Base-by-base conservation (phyloP, 1,139 yeast genomes). In the Meyerozyma smithsonii region DNA sequence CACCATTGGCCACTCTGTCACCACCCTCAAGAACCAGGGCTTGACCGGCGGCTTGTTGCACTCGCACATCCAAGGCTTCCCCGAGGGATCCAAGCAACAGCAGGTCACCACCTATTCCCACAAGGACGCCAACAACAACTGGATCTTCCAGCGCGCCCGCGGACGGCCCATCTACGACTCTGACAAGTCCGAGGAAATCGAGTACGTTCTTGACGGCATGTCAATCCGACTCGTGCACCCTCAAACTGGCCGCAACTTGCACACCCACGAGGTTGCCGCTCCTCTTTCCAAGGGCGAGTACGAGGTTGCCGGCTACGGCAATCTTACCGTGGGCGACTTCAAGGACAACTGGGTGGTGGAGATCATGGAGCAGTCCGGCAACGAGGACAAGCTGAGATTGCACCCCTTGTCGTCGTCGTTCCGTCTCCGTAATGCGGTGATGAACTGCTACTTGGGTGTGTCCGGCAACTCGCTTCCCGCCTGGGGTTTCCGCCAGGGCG, bases 401-500 rank as follows among this genome's bases (percentile, higher is more conserved):
- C 98, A 92, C 64, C 95, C 97, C 33, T 74, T 94, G 59, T 84
- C 96, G 30, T 71, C 96, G 5, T 80, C 94, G 2, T 75, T 94
- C 66, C 81, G 98, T 62, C 73, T 94, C 52, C 79, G 71, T 49
- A 80, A 80, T 57, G 73, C 72, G 46, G 75, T 65, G 26, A 58
- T 88, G 61, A 82, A 83, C 44, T 94, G 98, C 69, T 92, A 92
- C 63, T 74, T 94, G 55, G 84, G 88, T 46, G 90, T 89, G 41
- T 75, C 94, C 36, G 96, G 96, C 46, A 68, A 69, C 51, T 63
- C 74, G 39, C 76, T 89, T 51, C 99, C 99, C 35, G 89, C 81
- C 41, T 94, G 99, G 99, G 99, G 99, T 47, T 94, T 88, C 78
- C 82, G 94, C 65, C 99, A 94, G 70, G 92, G 95, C 54, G 99